phyloP scores from a whole-genome alignment of 163 green algal species.

The Botryococcus braunii region DNA sequence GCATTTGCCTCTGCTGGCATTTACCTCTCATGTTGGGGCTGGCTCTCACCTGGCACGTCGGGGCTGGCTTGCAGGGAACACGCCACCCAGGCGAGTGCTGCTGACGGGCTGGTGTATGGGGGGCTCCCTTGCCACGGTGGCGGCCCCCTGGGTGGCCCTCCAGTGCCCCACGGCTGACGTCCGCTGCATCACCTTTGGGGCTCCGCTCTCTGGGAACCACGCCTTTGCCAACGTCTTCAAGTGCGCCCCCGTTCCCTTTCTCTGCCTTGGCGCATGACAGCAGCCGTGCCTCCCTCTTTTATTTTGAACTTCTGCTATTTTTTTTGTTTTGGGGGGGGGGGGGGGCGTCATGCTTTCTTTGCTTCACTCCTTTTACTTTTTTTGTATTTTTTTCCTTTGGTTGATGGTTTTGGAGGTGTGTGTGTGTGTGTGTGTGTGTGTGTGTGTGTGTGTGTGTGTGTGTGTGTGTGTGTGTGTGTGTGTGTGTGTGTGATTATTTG shows the following conservation, averaged over 20 bases:
- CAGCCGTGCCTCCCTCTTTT: too few species aligned
- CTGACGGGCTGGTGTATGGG: constrained; percentile 3
- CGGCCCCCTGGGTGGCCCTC: constrained; percentile 20
- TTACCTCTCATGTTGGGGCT: not conserved
- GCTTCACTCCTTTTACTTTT: too few species aligned
- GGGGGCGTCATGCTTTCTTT: too few species aligned
- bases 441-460: too few species aligned
- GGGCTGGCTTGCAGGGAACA: too few species aligned
- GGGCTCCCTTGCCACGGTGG: constrained; percentile 1
- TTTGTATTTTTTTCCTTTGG: too few species aligned
- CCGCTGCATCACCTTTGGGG: constrained; percentile 24
- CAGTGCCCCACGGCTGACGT: constrained; percentile 27
- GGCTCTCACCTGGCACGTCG: not conserved
- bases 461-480: too few species aligned
- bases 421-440: too few species aligned
- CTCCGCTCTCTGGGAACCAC: constrained; percentile 18
- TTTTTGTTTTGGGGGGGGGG: too few species aligned
- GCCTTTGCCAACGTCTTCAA: constrained; percentile 16
- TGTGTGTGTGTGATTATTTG: too few species aligned
- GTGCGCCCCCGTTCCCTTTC: constrained; percentile 1
- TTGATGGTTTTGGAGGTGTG: too few species aligned
- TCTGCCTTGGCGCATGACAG: not conserved
- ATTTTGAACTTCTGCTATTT: too few species aligned
- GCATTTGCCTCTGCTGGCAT: not conserved
- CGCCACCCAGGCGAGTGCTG: not conserved